phyloP scores from a whole-genome alignment of 768 basidiomycete species.

The Hygrocybe punicea region DNA sequence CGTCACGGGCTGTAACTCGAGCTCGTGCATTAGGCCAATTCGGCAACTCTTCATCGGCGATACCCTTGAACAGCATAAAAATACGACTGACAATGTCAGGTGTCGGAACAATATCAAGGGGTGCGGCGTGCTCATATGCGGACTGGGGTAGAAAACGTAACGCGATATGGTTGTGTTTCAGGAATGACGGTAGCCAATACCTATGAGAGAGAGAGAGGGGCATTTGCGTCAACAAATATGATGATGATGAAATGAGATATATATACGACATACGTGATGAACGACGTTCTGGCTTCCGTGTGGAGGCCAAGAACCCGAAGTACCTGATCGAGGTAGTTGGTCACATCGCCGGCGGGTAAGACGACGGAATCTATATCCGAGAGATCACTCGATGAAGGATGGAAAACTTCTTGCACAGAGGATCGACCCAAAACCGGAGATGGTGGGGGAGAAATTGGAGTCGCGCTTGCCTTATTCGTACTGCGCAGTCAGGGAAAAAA shows the following conservation, averaged over 20 bases:
- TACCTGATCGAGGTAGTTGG: slow-evolving; percentile 37
- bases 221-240: not conserved
- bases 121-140: slow-evolving; percentile 41
- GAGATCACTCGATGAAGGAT: slow-evolving; percentile 15
- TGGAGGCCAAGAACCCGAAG: slow-evolving; percentile 37
- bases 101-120: slow-evolving; percentile 34
- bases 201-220: slow-evolving; percentile 11
- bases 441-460: not conserved
- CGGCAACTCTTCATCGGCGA: slow-evolving; percentile 19
- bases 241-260: not conserved
- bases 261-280: slow-evolving; percentile 39
- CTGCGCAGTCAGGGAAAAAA: not conserved
- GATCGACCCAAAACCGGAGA: not conserved
- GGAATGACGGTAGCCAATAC: slow-evolving; percentile 45
- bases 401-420: slow-evolving; percentile 2
- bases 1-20: slow-evolving; percentile 3
- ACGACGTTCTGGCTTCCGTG: slow-evolving; percentile 43
- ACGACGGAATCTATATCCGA: slow-evolving; percentile 30
- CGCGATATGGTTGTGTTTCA: slow-evolving; percentile 39
- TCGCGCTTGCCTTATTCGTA: too few species aligned
- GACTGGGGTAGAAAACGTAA: slow-evolving; percentile 46
- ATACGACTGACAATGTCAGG: slow-evolving; percentile 45
- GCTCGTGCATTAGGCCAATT: slow-evolving; percentile 27
- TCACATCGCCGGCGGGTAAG: slow-evolving; percentile 26
- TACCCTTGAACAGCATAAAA: slow-evolving; percentile 47